Evolutionary conservation across 768 basidiomycete species (phyloP).

Genomic region (Lactifluus hygrophoroides): DNA sequence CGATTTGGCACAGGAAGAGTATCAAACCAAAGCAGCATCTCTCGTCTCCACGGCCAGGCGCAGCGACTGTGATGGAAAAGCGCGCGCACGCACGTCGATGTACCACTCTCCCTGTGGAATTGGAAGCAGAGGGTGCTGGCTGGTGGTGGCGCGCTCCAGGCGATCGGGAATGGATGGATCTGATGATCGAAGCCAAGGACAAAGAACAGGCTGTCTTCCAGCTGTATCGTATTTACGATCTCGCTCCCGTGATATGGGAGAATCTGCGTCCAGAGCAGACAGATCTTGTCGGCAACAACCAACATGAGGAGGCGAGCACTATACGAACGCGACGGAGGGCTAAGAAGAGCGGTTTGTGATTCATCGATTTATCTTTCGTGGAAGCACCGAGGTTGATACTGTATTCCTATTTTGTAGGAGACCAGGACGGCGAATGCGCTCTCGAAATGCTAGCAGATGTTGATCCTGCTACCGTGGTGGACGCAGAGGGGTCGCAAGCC

Average conservation of each 20-base stretch:
- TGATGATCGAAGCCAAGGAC: constrained; percentile 93
- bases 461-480: background rate
- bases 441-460: background rate
- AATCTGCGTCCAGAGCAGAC: constrained; percentile 27
- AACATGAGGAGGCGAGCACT: background rate
- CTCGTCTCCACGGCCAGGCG: constrained; percentile 82
- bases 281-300: background rate
- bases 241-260: constrained; percentile 54
- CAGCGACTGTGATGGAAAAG: constrained; percentile 73
- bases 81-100: constrained; percentile 86
- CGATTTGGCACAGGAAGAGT: constrained; percentile 64
- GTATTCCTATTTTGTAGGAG: background rate
- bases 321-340: background rate
- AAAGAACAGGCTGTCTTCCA: constrained; percentile 93
- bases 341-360: constrained; percentile 2
- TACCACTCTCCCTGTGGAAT: constrained; percentile 55
- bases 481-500: background rate
- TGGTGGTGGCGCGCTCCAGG: constrained; percentile 14
- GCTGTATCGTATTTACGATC: constrained; percentile 65
- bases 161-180: constrained; percentile 36
- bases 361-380: background rate
- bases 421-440: background rate
- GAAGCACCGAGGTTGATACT: background rate
- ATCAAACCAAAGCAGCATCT: constrained; percentile 91
- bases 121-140: constrained; percentile 35